phyloP scores from a whole-genome alignment of 805 yeast genomes.

The Lipomyces chichibuensis region DNA sequence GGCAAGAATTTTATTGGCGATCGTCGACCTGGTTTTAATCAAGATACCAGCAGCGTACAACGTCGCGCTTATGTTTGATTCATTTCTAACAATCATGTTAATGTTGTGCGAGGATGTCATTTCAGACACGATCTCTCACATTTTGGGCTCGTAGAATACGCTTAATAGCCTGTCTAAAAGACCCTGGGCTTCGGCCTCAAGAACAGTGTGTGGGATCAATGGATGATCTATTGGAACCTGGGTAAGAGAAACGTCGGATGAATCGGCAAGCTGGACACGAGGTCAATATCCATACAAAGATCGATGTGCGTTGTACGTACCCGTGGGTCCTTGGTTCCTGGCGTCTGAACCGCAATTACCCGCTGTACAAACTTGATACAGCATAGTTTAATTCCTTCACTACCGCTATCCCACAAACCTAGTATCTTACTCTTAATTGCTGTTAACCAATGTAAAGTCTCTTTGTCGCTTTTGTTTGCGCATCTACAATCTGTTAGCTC shows the following conservation, averaged over 20 bases:
- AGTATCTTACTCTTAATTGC: constrained; percentile 62
- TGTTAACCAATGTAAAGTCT: constrained; percentile 59
- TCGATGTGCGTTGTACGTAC: constrained; percentile 15
- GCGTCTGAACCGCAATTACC: constrained; percentile 58
- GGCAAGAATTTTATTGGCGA: constrained; percentile 57
- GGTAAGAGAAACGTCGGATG: constrained; percentile 52
- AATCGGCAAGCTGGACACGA: constrained; percentile 26
- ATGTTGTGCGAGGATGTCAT: constrained; percentile 4
- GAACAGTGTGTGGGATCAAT: constrained; percentile 54
- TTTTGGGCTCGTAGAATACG: constrained; percentile 58
- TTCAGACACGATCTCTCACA: constrained; percentile 40
- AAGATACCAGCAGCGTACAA: constrained; percentile 65
- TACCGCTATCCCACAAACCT: constrained; percentile 55
- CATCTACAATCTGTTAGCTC: constrained; percentile 33
- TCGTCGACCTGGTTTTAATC: constrained; percentile 65
- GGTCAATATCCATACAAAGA: not conserved
- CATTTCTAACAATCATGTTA: constrained; percentile 39
- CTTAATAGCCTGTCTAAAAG: constrained; percentile 67
- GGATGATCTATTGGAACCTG: constrained; percentile 64
- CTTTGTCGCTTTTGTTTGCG: constrained; percentile 46
- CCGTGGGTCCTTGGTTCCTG: constrained; percentile 47
- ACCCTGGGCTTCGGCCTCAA: constrained; percentile 73
- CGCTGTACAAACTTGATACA: constrained; percentile 72
- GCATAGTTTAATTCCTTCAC: constrained; percentile 63
- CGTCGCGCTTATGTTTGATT: constrained; percentile 64